These are phyloP conservation scores for Bruguiera gymnorhiza DNA, from an alignment of 345 rosid genomes.

Conservation along the genomic window DNA sequence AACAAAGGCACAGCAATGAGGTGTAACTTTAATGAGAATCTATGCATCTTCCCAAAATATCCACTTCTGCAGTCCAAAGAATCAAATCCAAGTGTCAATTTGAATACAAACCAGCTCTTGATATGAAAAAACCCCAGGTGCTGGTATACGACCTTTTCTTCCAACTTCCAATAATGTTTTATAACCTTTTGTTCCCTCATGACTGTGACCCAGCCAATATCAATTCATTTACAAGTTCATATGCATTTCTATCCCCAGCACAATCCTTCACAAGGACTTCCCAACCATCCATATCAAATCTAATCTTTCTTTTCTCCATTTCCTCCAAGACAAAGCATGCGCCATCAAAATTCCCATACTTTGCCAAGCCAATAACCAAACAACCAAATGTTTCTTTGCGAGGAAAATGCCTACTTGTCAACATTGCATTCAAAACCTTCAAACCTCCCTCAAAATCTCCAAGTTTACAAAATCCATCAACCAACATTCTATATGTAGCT, in stretches of 20 bases:
- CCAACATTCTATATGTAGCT: slow-evolving; percentile 78
- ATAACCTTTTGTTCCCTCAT: background rate
- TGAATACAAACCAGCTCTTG: background rate
- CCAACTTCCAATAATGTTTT: background rate
- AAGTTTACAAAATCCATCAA: slow-evolving; percentile 65
- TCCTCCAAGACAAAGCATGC: slow-evolving; percentile 71
- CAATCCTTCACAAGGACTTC: slow-evolving; percentile 45
- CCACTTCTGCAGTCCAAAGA: background rate
- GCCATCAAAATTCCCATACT: slow-evolving; percentile 49
- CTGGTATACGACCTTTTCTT: background rate
- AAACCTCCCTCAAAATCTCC: slow-evolving; percentile 69
- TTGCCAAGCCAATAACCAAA: slow-evolving; percentile 53
- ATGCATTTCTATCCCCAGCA: slow-evolving; percentile 25
- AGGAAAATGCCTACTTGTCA: slow-evolving; percentile 59
- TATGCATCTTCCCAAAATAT: background rate
- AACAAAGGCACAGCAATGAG: background rate
- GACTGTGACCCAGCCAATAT: slow-evolving; percentile 3
- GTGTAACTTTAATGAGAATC: background rate
- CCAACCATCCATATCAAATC: slow-evolving; percentile 51
- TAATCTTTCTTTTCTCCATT: slow-evolving; percentile 63
- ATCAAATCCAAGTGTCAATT: background rate
- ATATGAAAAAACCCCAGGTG: background rate
- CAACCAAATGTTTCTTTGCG: slow-evolving; percentile 46
- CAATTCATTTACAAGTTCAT: slow-evolving; percentile 45
- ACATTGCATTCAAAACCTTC: slow-evolving; percentile 71